Base-by-base conservation (phyloP, 371 early-diverging fungal genomes). In the Syncephalis plumigaleata region DNA sequence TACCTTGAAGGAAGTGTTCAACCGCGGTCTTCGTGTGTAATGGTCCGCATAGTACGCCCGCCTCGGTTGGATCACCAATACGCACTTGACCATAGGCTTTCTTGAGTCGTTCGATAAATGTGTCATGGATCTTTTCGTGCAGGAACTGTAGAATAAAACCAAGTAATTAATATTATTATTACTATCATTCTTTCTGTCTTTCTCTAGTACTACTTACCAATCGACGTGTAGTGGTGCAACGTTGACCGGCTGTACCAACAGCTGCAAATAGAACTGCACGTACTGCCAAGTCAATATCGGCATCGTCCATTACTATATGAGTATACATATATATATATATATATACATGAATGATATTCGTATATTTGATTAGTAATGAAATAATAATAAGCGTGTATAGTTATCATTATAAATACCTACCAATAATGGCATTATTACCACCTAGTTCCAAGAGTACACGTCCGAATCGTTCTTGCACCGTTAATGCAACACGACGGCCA, bases 171-270 rank as follows among this genome's bases (percentile, higher is more conserved):
- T 31, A 11, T 31, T 7, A 31, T 11, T 31, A 31, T 31, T 31
- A 31, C 31, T 31, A 11, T 11, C 4, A 7, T 31, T 4, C 31
- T 31, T 31, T 4, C n/a, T n/a, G n/a, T n/a, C n/a, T n/a, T n/a
- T n/a, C n/a, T n/a, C n/a, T n/a, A n/a, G n/a, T n/a, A n/a, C n/a
- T 31, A 31, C 31, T 31, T 31, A 31, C 31, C 31, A 93, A 67
- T 36, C 94, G 84, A 24, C 94, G 81, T 1, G 92, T 85, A 23
- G 95, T 95, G 1, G 96, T 95, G 64, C 96, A 94, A 26, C 96
- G 69, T 65, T 95, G 96, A 21, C 96, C 95, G 39, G 92, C 87
- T 20, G 95, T 95, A 36, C 96, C 96, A 7, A 94, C 95, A 16
- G 96, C 92, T 15, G 96, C 93, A 66, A 95, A 95, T 39, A 94